Percentiles rank a stretch among this genome's conserved stretches.
These are phyloP conservation scores for Chaetoscypha palmicola DNA, from an alignment of 2,329 filamentous ascomycete species.

Conservation along the genomic window DNA sequence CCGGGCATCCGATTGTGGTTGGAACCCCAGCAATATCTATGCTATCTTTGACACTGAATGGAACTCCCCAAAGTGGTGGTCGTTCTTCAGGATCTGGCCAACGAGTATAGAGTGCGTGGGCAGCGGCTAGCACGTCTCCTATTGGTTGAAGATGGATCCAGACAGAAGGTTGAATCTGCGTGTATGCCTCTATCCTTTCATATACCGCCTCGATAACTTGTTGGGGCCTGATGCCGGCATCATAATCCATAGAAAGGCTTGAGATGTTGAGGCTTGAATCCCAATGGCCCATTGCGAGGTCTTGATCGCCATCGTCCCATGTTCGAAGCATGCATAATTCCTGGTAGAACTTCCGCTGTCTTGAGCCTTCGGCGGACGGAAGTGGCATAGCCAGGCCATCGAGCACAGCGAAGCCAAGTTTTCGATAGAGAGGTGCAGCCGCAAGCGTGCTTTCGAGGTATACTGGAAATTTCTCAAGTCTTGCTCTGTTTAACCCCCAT, in stretches of 20 bases:
- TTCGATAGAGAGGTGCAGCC: conserved; percentile 20
- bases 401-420: conserved; percentile 19
- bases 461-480: conserved; percentile 18
- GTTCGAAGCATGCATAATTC: conserved; percentile 26
- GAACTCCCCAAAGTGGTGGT: conserved; percentile 43
- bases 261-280: conserved; percentile 26
- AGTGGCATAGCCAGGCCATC: conserved; percentile 23
- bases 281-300: conserved; percentile 17
- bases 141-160: conserved; percentile 43
- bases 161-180: conserved; percentile 39
- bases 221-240: conserved; percentile 24
- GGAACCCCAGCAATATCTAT: conserved; percentile 41
- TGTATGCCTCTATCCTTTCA: conserved; percentile 34
- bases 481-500: conserved; percentile 21
- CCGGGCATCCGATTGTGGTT: conserved; percentile 40
- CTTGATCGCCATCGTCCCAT: conserved; percentile 11
- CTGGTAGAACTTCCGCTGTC: conserved; percentile 17
- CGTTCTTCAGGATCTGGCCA: conserved; percentile 36
- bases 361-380: conserved; percentile 6
- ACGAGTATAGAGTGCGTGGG: conserved; percentile 34
- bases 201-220: conserved; percentile 25
- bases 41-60: conserved; percentile 44
- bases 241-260: conserved; percentile 23
- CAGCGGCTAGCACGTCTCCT: conserved; percentile 36
- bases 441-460: conserved; percentile 26